phyloP scores from a whole-genome alignment of 139 green algal genomes.

The Trebouxia sp. region DNA sequence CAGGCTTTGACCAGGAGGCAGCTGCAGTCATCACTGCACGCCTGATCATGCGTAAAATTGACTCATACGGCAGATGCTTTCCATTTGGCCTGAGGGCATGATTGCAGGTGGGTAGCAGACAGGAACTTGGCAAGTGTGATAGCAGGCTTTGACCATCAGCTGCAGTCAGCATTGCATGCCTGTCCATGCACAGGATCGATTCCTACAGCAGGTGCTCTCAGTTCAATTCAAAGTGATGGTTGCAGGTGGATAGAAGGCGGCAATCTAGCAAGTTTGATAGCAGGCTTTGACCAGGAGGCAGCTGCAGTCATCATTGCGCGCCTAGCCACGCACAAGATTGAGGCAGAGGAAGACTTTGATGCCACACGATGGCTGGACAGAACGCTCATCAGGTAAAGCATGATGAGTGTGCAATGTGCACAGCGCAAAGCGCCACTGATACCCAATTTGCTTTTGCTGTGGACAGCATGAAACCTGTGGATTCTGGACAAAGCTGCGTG shows the following conservation, averaged over 20 bases:
- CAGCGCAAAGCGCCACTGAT: not conserved
- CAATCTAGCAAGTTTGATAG: slow-evolving; percentile 73
- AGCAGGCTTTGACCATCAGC: slow-evolving; percentile 95
- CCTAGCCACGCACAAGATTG: slow-evolving; percentile 85
- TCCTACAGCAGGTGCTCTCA: not conserved
- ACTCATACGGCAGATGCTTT: slow-evolving; percentile 44
- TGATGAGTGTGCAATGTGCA: too few relatives aligned
- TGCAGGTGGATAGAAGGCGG: slow-evolving; percentile 72
- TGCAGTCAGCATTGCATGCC: slow-evolving; percentile 83
- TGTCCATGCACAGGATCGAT: slow-evolving; percentile 34
- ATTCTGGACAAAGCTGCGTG: too few relatives aligned
- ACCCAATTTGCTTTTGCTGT: not conserved
- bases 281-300: slow-evolving; percentile 96
- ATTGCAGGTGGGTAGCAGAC: slow-evolving; percentile 69
- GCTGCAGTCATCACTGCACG: slow-evolving; percentile 88
- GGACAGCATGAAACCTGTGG: too few relatives aligned
- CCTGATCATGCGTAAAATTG: slow-evolving; percentile 85
- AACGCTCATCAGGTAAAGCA: slow-evolving; percentile 54
- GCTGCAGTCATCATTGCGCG: slow-evolving; percentile 88
- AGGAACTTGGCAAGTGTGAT: slow-evolving; percentile 71
- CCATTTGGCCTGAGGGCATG: too few relatives aligned
- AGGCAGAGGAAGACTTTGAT: slow-evolving; percentile 97
- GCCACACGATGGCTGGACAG: slow-evolving; percentile 92
- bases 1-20: slow-evolving; percentile 96
- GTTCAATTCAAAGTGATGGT: too few relatives aligned